phyloP scores from a whole-genome alignment of 495 filamentous ascomycete genomes.

The Letharia columbiana region DNA sequence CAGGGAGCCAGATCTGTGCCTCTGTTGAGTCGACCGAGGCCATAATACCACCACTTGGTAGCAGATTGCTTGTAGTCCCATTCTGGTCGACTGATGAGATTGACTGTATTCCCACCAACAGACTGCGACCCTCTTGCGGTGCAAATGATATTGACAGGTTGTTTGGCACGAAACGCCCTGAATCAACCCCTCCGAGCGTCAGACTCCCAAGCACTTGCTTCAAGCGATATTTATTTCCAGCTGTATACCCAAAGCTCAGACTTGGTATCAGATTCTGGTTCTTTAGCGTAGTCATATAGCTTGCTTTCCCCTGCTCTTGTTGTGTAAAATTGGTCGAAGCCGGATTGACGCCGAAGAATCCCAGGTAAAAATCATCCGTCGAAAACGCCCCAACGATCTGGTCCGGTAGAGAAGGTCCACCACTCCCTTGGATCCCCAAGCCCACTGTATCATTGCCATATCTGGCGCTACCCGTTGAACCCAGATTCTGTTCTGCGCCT shows the following conservation, averaged over 20 bases:
- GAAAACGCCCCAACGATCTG: conserved; percentile 42
- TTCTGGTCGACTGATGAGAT: conserved; percentile 35
- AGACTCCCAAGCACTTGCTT: conserved; percentile 44
- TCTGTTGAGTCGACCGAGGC: conserved; percentile 46
- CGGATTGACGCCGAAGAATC: conserved; percentile 46
- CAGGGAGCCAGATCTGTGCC: conserved; percentile 48
- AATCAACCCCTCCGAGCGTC: conserved; percentile 51
- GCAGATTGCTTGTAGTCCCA: conserved; percentile 14
- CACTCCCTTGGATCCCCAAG: conserved; percentile 34
- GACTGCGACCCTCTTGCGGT: conserved; percentile 39
- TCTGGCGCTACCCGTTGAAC: conserved; percentile 33
- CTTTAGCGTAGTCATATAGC: conserved; percentile 42
- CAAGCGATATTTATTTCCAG: conserved; percentile 46
- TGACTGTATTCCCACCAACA: conserved; percentile 41
- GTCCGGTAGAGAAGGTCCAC: conserved; percentile 37
- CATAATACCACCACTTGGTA: conserved; percentile 22
- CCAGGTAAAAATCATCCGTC: conserved; percentile 43
- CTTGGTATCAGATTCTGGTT: conserved; percentile 41
- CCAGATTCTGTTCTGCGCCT: conserved; percentile 37
- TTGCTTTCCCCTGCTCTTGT: conserved; percentile 36
- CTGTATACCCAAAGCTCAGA: conserved; percentile 48
- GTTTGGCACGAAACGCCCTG: conserved; percentile 42
- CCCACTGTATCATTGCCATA: conserved; percentile 47
- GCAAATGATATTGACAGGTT: conserved; percentile 41
- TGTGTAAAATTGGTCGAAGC: conserved; percentile 41